Evolutionary conservation across 106 monocot species (phyloP), one percentile per base, ranked within the genome.

Genomic region (Triglochin maritima): DNA sequence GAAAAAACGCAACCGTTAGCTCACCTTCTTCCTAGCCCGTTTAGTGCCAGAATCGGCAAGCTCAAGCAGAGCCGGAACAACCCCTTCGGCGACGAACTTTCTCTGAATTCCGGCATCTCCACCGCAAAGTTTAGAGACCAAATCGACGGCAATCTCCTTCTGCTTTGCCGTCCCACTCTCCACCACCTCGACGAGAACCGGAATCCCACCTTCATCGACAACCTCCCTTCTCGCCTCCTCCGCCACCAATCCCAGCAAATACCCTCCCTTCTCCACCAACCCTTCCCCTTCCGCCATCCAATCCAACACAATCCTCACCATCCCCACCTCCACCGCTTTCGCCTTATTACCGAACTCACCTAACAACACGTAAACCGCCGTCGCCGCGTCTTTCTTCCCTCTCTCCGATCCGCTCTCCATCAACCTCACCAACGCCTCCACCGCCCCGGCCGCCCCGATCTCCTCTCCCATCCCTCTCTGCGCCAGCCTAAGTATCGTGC

Each of bases 331-430:
- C 46, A 93, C 79, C 17, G 93, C 88, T 42, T 84, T 60, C 47
- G 65, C 10, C 78, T 84, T 84, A 76, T 93, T 89, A 58, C 89
- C 86, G 9, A 64, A 9, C 43, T 6, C 10, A 4, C 66, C 56
- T 53, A 75, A 86, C 10, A 93, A 78, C 7, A 67, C 14, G 82
- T 76, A 93, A 6, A 93, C 80, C 5, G 89, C 83, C 42, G 93
- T 89, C 10, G 81, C 52, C 6, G 93, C 93, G 79, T 93, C 93
- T 78, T 93, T 89, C 82, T 89, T 89, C 56, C 86, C 93, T 12
- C 92, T 61, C 7, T 69, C 44, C 2, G 66, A 61, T 7, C 93
- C 88, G 51, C 57, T 69, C 70, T 86, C 82, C 45, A 94, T 73
- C 9, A 94, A 76, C 44, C 63, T 8, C 43, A 94, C 80, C 5